Evolutionary conservation across 768 basidiomycete species (phyloP), one percentile per base, ranked within the genome.

Genomic region (Chalciporus sphaerocephalus): DNA sequence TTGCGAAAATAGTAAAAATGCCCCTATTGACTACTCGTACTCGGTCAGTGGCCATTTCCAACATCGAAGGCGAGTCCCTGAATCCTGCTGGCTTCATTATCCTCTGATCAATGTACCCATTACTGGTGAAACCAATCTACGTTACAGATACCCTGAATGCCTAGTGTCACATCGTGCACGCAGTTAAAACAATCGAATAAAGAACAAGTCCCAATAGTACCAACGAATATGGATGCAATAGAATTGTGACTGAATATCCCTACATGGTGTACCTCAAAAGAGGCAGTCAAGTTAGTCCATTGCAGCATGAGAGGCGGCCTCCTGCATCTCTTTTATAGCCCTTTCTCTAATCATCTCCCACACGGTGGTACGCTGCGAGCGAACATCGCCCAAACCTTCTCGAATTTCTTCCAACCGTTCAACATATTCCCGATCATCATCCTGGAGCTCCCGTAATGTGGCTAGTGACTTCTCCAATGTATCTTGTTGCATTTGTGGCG

Each of bases 361-460:
- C 16, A 92, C 74, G 9, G 74, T 71, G 58, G 84, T 75, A 44
- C 89, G 72, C 59, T 90, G 87, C 2, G 76, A 75, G 44, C 81
- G 71, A 23, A 86, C 77, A 53, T 87, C 83, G 5, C 91, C 91
- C 44, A 92, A 62, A 2, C 81, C 80, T 53, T 92, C 88, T 42
- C 91, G 68, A 43, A 93, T 87, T 61, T 93, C 91, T 56, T 87
- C 79, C 43, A 93, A 65, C 21, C 90, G 78, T 58, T 92, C 90
- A 5, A 86, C 81, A 58, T 92, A 93, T 64, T 92, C 91, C 36
- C 88, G 73, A 5, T 85, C 86, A 55, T 93, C 91, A 57, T 92
- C 91, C 53, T 88, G 85, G 17, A 93, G 69, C 54, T 93, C 91
- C 41, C 85, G 79, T 42, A 92, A 66, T 2, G 79, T 74, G 13